These are phyloP conservation scores for Tolypocladium ophioglossoides DNA, from an alignment of 2,329 filamentous ascomycete species.

Conservation along the genomic window DNA sequence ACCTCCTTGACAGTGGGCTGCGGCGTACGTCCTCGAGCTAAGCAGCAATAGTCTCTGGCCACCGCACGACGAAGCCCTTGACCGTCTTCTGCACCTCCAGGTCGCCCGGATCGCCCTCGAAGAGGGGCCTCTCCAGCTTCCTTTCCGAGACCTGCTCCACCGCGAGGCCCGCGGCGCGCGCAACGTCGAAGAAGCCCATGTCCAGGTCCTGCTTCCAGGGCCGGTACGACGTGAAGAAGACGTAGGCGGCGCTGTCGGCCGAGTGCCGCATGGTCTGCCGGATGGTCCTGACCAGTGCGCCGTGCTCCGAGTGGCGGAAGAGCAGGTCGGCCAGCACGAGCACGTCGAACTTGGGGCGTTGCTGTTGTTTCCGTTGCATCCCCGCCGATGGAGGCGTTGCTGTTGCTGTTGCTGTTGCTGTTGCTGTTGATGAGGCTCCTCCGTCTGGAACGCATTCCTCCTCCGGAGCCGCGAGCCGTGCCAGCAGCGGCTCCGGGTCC, in stretches of 20 bases:
- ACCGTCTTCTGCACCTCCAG: slow-evolving; percentile 72
- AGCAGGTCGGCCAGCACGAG: slow-evolving; percentile 80
- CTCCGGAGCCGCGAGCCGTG: slow-evolving; percentile 35
- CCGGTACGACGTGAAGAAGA: slow-evolving; percentile 91
- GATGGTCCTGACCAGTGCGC: slow-evolving; percentile 64
- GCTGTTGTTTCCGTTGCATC: slow-evolving; percentile 5
- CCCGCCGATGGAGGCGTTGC: background rate
- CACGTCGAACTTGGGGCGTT: slow-evolving; percentile 54
- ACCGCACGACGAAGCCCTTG: slow-evolving; percentile 64
- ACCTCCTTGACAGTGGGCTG: too few relatives aligned
- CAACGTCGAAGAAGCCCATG: slow-evolving; percentile 74
- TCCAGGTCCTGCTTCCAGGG: slow-evolving; percentile 85
- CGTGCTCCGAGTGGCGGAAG: slow-evolving; percentile 84
- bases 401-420: background rate
- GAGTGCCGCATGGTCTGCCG: slow-evolving; percentile 50
- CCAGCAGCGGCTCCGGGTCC: slow-evolving; percentile 45
- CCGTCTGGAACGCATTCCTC: background rate
- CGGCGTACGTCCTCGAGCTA: background rate
- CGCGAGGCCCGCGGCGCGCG: slow-evolving; percentile 56
- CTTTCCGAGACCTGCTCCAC: slow-evolving; percentile 76
- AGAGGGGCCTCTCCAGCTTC: slow-evolving; percentile 77
- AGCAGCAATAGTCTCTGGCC: slow-evolving; percentile 33
- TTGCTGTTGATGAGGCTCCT: background rate
- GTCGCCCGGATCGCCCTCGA: slow-evolving; percentile 81
- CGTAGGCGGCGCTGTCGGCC: slow-evolving; percentile 54